Percentiles rank a stretch among this genome's conserved stretches.
Conservation (phyloP, 768 basidiomycete genomes). For the Suillus sp. region DNA sequence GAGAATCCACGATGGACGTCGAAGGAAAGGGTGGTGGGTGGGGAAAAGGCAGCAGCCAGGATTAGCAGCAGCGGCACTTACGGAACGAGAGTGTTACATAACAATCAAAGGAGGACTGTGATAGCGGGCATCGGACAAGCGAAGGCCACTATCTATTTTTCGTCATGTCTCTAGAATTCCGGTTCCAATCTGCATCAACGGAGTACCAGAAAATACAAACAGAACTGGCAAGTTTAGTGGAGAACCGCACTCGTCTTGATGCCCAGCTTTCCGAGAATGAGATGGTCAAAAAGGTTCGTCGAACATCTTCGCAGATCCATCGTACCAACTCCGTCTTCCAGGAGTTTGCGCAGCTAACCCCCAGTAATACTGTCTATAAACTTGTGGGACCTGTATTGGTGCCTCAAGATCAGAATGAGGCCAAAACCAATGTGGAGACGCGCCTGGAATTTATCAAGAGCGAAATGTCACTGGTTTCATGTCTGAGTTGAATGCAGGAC, state of each 20-base stretch:
- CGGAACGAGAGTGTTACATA: neutral
- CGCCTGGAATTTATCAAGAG: conserved; percentile 84
- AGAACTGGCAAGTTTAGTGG: conserved; percentile 72
- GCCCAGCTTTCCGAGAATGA: conserved; percentile 92
- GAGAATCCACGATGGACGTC: no score
- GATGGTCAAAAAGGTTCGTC: conserved; percentile 78
- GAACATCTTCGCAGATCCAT: neutral
- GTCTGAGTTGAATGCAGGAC: conserved; percentile 14
- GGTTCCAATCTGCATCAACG: conserved; percentile 65
- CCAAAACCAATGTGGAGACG: conserved; percentile 85
- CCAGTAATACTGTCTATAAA: conserved; percentile 85
- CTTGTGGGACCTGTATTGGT: conserved; percentile 89
- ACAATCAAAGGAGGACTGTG: neutral
- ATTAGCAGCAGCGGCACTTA: no score
- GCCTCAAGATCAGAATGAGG: conserved; percentile 85
- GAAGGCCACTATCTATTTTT: conserved; percentile 6
- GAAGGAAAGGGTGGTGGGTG: no score
- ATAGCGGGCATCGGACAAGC: neutral
- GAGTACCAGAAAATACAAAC: conserved; percentile 83
- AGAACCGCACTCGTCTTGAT: conserved; percentile 84
- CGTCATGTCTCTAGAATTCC: conserved; percentile 56
- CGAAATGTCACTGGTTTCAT: conserved; percentile 68
- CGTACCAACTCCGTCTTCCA: conserved; percentile 33
- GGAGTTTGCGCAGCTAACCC: conserved; percentile 80
- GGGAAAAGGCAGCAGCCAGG: no score